Percentiles rank a stretch among this genome's conserved stretches.
phyloP scores from a whole-genome alignment of 345 rosid genomes.

The Pistacia atlantica region DNA sequence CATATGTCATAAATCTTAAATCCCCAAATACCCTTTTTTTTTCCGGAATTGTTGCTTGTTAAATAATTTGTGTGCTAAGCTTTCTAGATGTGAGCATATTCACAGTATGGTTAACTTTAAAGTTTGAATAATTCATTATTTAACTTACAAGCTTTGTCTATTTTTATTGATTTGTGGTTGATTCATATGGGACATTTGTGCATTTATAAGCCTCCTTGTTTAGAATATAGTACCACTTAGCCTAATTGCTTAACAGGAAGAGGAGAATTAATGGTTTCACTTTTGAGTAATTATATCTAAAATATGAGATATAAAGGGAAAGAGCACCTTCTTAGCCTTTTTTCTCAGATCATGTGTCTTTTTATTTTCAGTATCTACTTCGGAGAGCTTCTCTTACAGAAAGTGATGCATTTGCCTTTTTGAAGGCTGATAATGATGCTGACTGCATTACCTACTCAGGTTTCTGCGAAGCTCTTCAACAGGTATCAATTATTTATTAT shows the following conservation, averaged over 20 bases:
- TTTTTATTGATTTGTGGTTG: neutral
- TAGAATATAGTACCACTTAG: neutral
- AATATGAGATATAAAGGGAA: neutral
- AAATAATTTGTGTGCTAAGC: neutral
- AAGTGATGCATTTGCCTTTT: slow-evolving; percentile 71
- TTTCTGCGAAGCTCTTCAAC: slow-evolving; percentile 83
- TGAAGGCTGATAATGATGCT: slow-evolving; percentile 56
- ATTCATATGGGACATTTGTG: neutral
- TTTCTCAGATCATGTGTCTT: slow-evolving; percentile 25
- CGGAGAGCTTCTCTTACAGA: slow-evolving; percentile 71
- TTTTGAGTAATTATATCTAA: neutral
- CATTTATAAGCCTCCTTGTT: neutral
- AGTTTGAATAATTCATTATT: neutral
- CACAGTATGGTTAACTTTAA: neutral
- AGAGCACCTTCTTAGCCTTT: slow-evolving; percentile 10
- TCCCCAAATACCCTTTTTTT: neutral
- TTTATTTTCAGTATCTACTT: slow-evolving; percentile 58
- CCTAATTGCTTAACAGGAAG: neutral
- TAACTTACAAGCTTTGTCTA: neutral
- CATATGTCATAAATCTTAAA: neutral
- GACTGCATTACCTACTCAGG: slow-evolving; percentile 67
- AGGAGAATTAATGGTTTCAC: neutral
- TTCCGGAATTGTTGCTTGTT: neutral
- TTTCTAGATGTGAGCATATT: neutral
- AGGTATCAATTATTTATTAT: slow-evolving; percentile 42